phyloP scores from a whole-genome alignment of 2,329 filamentous ascomycete genomes.

The Cercospora zeae-maydis region DNA sequence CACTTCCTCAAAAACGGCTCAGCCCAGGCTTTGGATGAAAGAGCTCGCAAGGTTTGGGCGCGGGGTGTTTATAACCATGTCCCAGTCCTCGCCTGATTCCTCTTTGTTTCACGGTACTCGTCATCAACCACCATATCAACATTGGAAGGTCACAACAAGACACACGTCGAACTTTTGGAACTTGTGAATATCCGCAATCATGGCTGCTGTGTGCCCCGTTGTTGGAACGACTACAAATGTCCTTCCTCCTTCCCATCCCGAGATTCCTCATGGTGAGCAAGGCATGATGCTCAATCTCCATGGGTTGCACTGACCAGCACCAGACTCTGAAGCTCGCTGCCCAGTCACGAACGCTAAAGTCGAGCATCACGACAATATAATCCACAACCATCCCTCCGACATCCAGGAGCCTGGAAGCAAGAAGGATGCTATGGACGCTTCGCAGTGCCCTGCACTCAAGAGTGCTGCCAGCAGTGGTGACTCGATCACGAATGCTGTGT shows the following conservation, averaged over 20 bases:
- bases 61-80: constrained; percentile 4
- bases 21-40: constrained; percentile 3
- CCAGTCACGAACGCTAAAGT: constrained; percentile 46
- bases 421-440: constrained; percentile 34
- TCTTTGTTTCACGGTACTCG: background rate
- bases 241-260: constrained; percentile 45
- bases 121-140: background rate
- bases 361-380: constrained; percentile 43
- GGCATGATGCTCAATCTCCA: background rate
- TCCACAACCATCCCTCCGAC: constrained; percentile 42
- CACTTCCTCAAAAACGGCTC: background rate
- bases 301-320: background rate
- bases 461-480: constrained; percentile 38
- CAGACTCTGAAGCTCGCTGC: constrained; percentile 43
- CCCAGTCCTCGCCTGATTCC: background rate
- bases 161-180: background rate
- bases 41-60: constrained; percentile 6
- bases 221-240: constrained; percentile 41
- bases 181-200: constrained; percentile 3
- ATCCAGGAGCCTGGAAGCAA: constrained; percentile 26
- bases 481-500: constrained; percentile 43
- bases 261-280: constrained; percentile 21
- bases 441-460: constrained; percentile 43
- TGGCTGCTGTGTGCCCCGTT: constrained; percentile 23
- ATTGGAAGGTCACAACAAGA: background rate